Evolutionary conservation across 768 basidiomycete species (phyloP), one percentile per base, ranked within the genome.

Genomic region (Kondoa malvinella): DNA sequence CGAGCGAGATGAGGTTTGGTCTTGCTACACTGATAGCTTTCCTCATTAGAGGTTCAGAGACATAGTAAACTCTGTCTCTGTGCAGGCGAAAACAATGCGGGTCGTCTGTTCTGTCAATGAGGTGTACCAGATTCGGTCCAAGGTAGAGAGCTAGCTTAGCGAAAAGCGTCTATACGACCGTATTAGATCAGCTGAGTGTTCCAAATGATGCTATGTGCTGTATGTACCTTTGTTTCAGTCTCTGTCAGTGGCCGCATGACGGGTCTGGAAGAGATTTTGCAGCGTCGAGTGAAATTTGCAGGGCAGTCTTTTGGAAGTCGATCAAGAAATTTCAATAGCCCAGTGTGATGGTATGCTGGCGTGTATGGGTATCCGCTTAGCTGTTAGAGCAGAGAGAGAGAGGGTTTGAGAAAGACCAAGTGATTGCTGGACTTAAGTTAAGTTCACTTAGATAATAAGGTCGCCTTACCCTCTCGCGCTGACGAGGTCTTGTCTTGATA

Each of bases 111-210:
- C 92, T 81, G 81, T 97, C 94, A 70, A 97, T 89, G 71, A 96
- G 82, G n/a, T 66, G 58, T 16, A 97, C 86, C 21, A 99, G 82
- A 74, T 97, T 97, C 78, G 92, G 92, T 70, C 95, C 95, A 74
- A 99, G 88, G 78, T 95, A 99, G 78, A 95, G 96, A 60, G 95
- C 91, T 56, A 99, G 83, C 78, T 99, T 99, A 56, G 88, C 86
- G 74, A 97, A 99, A 16, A 97, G 88, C 0, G 87, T 83, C 77
- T 95, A 57, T 31, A 66, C 16, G n/a, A 2, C 4, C 32, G 25
- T 1, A 29, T 66, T n/a, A 4, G 66, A 50, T 3, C 26, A 25
- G 21, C 17, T 69, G 33, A 30, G 17, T 29, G n/a, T 17, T 4
- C n/a, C 59, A 32, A 57, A 25, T 16, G 29, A 40, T 4, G n/a